Percentiles rank a stretch among this genome's conserved stretches.
Evolutionary conservation across 140 eudicot species (phyloP).

Genomic region (Oenanthe javanica): DNA sequence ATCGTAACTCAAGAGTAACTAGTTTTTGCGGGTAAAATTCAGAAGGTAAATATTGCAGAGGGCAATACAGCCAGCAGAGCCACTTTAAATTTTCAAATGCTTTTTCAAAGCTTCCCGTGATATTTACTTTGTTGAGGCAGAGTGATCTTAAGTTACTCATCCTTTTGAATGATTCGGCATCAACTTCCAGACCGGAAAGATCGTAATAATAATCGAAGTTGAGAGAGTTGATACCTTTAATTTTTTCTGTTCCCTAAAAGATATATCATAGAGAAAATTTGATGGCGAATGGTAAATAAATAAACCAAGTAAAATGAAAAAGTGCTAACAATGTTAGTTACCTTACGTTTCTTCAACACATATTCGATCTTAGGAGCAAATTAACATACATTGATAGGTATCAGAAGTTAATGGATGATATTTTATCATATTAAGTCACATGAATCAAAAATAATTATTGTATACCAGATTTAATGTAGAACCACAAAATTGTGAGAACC

Average conservation of each 20-base stretch:
- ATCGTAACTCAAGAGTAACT: slow-evolving; percentile 12
- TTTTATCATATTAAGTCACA: no score
- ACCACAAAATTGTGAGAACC: not conserved
- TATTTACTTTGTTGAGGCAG: slow-evolving; percentile 18
- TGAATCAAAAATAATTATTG: not conserved
- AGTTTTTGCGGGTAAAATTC: slow-evolving; percentile 7
- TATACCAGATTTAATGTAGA: not conserved
- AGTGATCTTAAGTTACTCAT: slow-evolving; percentile 29
- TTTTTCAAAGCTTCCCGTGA: slow-evolving; percentile 25
- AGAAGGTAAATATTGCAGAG: slow-evolving; percentile 1
- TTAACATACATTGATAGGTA: no score
- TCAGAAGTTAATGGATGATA: not conserved
- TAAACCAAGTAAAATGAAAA: not conserved
- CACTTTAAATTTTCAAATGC: slow-evolving; percentile 15
- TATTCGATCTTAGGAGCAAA: no score
- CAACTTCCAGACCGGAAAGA: not conserved
- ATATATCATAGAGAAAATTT: not conserved
- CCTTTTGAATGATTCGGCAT: slow-evolving; percentile 11
- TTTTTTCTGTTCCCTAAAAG: not conserved
- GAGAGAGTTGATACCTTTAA: not conserved
- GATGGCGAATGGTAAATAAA: not conserved
- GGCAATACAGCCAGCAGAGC: not conserved
- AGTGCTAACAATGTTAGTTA: not conserved
- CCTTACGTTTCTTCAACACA: not conserved
- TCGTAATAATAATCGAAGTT: no score